Evolutionary conservation across 2,329 filamentous ascomycete species (phyloP).

Genomic region (Chaetomiaceae sp.): DNA sequence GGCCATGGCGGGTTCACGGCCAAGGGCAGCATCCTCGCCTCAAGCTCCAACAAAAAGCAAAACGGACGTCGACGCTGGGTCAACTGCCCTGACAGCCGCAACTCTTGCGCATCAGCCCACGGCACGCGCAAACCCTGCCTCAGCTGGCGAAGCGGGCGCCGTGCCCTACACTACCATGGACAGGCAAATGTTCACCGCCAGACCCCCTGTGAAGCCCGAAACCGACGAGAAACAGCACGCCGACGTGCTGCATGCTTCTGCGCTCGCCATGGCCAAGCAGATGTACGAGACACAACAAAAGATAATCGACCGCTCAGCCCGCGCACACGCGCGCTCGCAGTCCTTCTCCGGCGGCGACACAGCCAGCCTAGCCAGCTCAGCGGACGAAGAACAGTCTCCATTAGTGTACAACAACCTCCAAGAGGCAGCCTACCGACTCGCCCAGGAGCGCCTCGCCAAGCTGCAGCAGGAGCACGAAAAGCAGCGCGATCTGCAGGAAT

Average conservation of each 20-base stretch:
- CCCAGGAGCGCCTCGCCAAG: slow-evolving; percentile 76
- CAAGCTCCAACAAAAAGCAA: slow-evolving; percentile 43
- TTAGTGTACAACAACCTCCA: slow-evolving; percentile 64
- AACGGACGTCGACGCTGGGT: slow-evolving; percentile 53
- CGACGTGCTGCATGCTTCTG: slow-evolving; percentile 73
- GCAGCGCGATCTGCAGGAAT: slow-evolving; percentile 63
- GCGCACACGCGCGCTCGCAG: slow-evolving; percentile 31
- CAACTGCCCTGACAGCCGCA: slow-evolving; percentile 70
- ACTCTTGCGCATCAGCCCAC: slow-evolving; percentile 59
- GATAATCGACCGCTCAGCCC: slow-evolving; percentile 50
- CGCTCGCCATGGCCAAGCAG: slow-evolving; percentile 81
- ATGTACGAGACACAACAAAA: slow-evolving; percentile 73
- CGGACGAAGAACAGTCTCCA: slow-evolving; percentile 33
- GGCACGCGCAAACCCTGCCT: slow-evolving; percentile 39
- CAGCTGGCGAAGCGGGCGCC: slow-evolving; percentile 59
- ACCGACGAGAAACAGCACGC: slow-evolving; percentile 68
- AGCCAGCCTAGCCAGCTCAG: not conserved
- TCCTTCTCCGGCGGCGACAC: slow-evolving; percentile 20
- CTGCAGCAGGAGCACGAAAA: slow-evolving; percentile 67
- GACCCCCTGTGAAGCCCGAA: slow-evolving; percentile 67
- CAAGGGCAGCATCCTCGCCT: slow-evolving; percentile 62
- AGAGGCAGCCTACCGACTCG: slow-evolving; percentile 80
- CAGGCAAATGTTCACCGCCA: slow-evolving; percentile 71
- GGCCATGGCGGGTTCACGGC: slow-evolving; percentile 61
- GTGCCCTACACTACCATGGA: slow-evolving; percentile 63